Evolutionary conservation across 257 asterid genomes (phyloP), one percentile per base, ranked within the genome.

Genomic region (Nicotiana tabacum): DNA sequence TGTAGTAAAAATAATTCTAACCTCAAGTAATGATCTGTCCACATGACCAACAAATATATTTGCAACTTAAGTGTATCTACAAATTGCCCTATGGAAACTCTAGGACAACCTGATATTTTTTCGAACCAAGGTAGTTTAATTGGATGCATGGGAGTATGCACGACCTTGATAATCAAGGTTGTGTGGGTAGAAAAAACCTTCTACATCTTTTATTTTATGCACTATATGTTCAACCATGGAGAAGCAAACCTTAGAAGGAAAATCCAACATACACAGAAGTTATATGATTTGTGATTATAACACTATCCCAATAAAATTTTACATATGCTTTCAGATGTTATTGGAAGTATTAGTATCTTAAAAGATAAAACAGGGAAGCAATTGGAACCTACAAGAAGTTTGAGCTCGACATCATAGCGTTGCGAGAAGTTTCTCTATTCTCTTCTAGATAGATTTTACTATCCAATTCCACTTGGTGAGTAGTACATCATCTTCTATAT

Each of bases 131-230:
- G 89, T 94, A 98, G 85, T 96, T 96, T 85, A 96, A 87, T 90
- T 96, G 97, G 98, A 87, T 96, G 99, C 98, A 96, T 94, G 70
- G 99, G 30, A 98, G 86, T 96, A 92, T 35, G 98, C 99, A 64
- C 97, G 96, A 16, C 99, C 99, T 33, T 98, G 94, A 60, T 94
- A 96, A 91, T 96, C 99, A 84, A 94, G 83, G 76, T 94, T 96
- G 90, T 94, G 98, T 7, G 97, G 99, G 84, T 96, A 96, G 88
- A 90, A 96, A 29, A 29, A 29, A 29, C 30, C 30, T 29, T 29
- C 30, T 29, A 29, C 30, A 29, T 29, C 30, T 29, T 29, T 29
- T 29, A 94, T 83, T 86, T 87, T 94, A 66, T 96, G 89, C 66
- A 98, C 99, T 76, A 93, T 97, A 29, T 29, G 30, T 29, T 29